Percentiles rank a stretch among this genome's conserved stretches.
Conservation (phyloP, 2,329 filamentous ascomycete genomes). For the Fonsecaea erecta region DNA sequence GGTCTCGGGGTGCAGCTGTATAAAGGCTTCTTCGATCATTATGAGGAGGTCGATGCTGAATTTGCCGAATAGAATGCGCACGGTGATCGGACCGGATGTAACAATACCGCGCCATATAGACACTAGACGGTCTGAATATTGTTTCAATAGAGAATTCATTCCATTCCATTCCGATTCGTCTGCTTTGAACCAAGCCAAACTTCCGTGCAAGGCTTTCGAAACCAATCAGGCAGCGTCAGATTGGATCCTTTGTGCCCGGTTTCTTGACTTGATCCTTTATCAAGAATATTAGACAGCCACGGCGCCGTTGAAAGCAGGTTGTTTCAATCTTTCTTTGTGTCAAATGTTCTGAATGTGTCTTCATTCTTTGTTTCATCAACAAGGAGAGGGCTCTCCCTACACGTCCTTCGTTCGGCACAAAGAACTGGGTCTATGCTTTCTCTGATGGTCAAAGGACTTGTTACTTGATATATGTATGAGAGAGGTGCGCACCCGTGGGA, state of each 20-base stretch:
- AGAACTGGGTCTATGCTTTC: neutral
- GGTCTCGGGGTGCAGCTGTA: constrained; percentile 87
- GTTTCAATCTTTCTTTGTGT: neutral
- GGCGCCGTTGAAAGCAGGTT: neutral
- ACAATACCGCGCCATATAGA: neutral
- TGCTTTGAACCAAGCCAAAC: neutral
- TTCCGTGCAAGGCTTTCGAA: neutral
- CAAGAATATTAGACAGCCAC: too few relatives aligned
- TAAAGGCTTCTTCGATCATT: constrained; percentile 85
- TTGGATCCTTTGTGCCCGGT: neutral
- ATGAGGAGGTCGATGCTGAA: constrained; percentile 81
- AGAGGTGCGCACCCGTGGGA: neutral
- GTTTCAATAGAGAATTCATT: neutral
- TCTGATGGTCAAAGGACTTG: neutral
- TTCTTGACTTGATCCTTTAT: neutral
- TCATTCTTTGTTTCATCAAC: neutral
- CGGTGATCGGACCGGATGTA: neutral
- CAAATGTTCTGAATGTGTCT: neutral
- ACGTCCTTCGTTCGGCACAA: neutral
- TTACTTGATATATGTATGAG: neutral
- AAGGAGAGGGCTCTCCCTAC: neutral
- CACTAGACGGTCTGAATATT: neutral
- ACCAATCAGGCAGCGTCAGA: too few relatives aligned
- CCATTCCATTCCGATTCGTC: neutral
- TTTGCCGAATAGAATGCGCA: constrained; percentile 54